Conservation (phyloP, 78 protist genomes). For the Dictyostelium intermedium region DNA sequence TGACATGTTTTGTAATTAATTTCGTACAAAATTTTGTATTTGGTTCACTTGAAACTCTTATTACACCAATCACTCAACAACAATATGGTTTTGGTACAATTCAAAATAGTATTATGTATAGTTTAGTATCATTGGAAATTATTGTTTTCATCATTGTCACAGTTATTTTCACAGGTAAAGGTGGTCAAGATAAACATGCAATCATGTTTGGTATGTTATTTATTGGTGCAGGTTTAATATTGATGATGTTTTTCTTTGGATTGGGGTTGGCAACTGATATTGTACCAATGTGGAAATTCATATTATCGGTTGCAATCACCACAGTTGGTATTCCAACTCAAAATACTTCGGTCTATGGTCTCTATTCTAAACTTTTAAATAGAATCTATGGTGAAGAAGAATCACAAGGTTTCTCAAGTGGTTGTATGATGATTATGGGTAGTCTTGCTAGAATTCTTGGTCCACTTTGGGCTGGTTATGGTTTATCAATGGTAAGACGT, state of each 20-base stretch:
- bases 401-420: constrained; percentile 58
- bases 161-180: constrained; percentile 15
- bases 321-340: constrained; percentile 75
- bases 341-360: constrained; percentile 44
- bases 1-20: constrained; percentile 64
- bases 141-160: constrained; percentile 64
- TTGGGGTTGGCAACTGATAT: neutral
- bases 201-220: constrained; percentile 32
- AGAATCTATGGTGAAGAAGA: constrained; percentile 63
- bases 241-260: constrained; percentile 54
- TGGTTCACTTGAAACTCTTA: constrained; percentile 48
- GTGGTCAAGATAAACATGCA: constrained; percentile 53
- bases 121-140: constrained; percentile 20
- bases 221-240: constrained; percentile 41
- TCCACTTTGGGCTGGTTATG: constrained; percentile 50
- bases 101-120: constrained; percentile 30
- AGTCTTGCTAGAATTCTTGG: constrained; percentile 50
- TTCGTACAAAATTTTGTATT: constrained; percentile 75
- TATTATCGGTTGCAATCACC: constrained; percentile 41
- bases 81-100: constrained; percentile 39
- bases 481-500: constrained; percentile 22
- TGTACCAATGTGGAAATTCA: constrained; percentile 50
- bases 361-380: constrained; percentile 53
- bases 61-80: constrained; percentile 49
- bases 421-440: constrained; percentile 67